Evolutionary conservation across 306 rosid species (phyloP), one percentile per base, ranked within the genome.

Genomic region (Quercus ilex): DNA sequence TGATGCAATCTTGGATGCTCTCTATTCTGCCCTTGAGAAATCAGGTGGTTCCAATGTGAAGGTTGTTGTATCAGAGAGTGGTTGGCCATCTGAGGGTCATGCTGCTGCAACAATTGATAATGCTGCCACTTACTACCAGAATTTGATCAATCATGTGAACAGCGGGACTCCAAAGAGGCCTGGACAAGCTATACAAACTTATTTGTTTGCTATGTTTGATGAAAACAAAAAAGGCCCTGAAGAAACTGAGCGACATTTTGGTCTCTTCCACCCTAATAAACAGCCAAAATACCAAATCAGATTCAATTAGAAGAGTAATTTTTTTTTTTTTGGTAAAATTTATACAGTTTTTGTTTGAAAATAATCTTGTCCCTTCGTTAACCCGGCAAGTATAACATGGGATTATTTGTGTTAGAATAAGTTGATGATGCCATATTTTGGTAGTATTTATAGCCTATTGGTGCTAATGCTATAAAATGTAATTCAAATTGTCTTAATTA

Each of bases 61-160:
- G 20, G 67, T 89, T 1, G 91, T 93, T 26, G 91, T 89, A 20
- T 84, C 97, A 0, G 94, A 93, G 82, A 93, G 89, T 15, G 97
- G 98, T 5, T 93, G 97, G 97, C 97, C 94, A 11, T 89, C 92
- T 0, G 52, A 11, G 8, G 93, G 92, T 31, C 79, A 87, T 58
- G 10, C 2, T 15, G 84, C 75, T 1, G 90, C 92, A 2, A 57
- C 81, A 6, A 0, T 7, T 2, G 68, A 80, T 0, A 91, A 88
- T 76, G 94, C 92, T 23, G 74, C 38, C 2, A 74, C 79, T 1
- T 93, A 86, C 62, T 76, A 88, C 15, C 43, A 7, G 9, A 89
- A 91, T 58, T 70, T 93, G 89, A 88, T 93, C 23, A 56, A 2
- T 13, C 90, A 84, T 51, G 88, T 52, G 2, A 83, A 35, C 28